Evolutionary conservation across 352 stramenopile genomes (phyloP).

Genomic region (Globisporangium spinosum): DNA sequence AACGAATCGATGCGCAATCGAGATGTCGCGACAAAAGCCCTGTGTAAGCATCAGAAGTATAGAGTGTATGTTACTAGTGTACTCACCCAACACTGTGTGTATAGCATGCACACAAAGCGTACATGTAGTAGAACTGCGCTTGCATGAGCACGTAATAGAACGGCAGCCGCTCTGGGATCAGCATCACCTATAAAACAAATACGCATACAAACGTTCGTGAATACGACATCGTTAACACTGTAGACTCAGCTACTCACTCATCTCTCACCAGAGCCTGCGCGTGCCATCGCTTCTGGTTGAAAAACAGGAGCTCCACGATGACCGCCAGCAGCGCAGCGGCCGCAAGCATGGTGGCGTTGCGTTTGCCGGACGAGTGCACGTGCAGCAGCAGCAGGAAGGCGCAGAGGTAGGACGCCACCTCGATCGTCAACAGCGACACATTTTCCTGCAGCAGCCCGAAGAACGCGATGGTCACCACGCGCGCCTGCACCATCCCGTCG

Average conservation of each 20-base stretch:
- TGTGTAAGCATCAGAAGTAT: constrained; percentile 17
- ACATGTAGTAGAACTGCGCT: constrained; percentile 81
- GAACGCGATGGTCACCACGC: constrained; percentile 61
- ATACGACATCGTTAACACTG: neutral
- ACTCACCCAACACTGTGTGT: neutral
- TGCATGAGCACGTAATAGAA: constrained; percentile 66
- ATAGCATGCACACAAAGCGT: neutral
- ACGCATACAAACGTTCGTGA: neutral
- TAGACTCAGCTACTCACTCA: neutral
- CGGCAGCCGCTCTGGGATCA: constrained; percentile 47
- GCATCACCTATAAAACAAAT: constrained; percentile 34
- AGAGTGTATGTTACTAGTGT: neutral
- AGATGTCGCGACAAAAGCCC: constrained; percentile 67
- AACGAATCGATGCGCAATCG: constrained; percentile 70
- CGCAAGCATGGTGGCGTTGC: constrained; percentile 60
- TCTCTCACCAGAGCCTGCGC: constrained; percentile 50
- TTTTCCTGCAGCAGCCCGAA: constrained; percentile 79
- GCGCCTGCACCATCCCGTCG: constrained; percentile 29
- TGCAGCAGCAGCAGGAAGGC: constrained; percentile 73
- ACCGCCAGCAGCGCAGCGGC: constrained; percentile 47
- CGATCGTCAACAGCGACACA: constrained; percentile 60
- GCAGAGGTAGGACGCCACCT: constrained; percentile 51
- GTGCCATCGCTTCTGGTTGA: constrained; percentile 60
- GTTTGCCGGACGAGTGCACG: constrained; percentile 70
- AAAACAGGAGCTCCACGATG: constrained; percentile 65